Evolutionary conservation across 2,329 filamentous ascomycete genomes (phyloP), one percentile per base, ranked within the genome.

Genomic region (Sarocladium strictum): DNA sequence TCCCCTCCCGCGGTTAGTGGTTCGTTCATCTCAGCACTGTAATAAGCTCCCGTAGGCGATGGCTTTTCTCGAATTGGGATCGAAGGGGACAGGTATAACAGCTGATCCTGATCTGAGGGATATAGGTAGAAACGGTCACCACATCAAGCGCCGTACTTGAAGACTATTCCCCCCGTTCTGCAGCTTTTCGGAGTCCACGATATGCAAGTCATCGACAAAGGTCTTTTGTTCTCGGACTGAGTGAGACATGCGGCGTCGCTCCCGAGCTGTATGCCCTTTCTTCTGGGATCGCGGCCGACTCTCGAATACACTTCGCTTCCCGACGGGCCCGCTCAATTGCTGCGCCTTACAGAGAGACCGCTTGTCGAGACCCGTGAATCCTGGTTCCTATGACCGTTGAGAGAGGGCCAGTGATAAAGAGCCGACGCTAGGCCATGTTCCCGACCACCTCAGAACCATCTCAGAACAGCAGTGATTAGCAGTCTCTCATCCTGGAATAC

Each of bases 381-480:
- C 43, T 32, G 10, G n/a, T 6, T 11, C 43, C 10, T n/a, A 19
- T 12, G 43, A 27, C 4, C 19, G 23, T 49, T 11, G 21, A 24
- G 29, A 17, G 26, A 21, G 10, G 29, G 47, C 47, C 47, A 33
- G 7, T 51, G 47, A 51, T 35, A 51, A n/a, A 51, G 27, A 51
- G 47, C 47, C 43, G 43, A 49, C 43, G 43, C 43, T 49, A 49
- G 26, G 32, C 43, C 47, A 35, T 51, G 47, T 51, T 51, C 47
- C 47, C 47, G 27, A 51, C 47, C 47, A 19, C 27, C 6, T 33
- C 4, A 9, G 9, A 33, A 19, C 27, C 12, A 15, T 51, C 47
- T 17, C 26, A 21, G 29, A 51, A 51, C 27, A 51, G 27, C 15
- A 51, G 47, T 17, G 47, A 51, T 51, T 51, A 6, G 27, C 47